A percentile compares a stretch with the other conserved stretches of the same genome.
phyloP scores from a whole-genome alignment of 768 basidiomycete genomes.

The Pulveroboletus ravenelii region DNA sequence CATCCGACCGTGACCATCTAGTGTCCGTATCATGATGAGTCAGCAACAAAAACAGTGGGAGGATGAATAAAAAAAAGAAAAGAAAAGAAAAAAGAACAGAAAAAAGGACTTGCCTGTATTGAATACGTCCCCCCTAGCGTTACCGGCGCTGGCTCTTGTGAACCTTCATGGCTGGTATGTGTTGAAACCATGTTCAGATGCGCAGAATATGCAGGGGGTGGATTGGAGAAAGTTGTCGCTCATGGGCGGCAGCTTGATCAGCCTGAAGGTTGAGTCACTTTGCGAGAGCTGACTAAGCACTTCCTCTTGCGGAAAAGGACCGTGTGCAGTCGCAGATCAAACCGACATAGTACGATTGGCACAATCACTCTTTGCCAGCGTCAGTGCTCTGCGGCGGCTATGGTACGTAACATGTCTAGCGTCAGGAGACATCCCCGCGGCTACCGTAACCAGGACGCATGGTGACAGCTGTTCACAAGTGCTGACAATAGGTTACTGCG shows the following conservation, averaged over 20 bases:
- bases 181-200: slow-evolving; percentile 26
- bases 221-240: background rate
- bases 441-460: background rate
- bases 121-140: slow-evolving; percentile 72
- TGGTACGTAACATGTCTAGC: slow-evolving; percentile 3
- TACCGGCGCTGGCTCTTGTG: slow-evolving; percentile 54
- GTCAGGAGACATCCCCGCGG: background rate
- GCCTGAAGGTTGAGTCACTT: background rate
- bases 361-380: background rate
- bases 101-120: slow-evolving; percentile 54
- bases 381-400: background rate
- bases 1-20: slow-evolving; percentile 90
- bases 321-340: background rate
- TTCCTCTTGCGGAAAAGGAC: slow-evolving; percentile 2
- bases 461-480: background rate
- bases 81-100: slow-evolving; percentile 16
- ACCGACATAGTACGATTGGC: background rate
- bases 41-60: slow-evolving; percentile 24
- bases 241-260: too few species aligned
- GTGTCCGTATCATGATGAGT: slow-evolving; percentile 27
- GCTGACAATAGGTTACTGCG: background rate
- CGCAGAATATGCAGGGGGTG: slow-evolving; percentile 1
- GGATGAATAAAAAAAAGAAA: slow-evolving; percentile 24
- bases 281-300: slow-evolving; percentile 21
- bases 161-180: slow-evolving; percentile 31